Percentiles rank a stretch among this genome's conserved stretches.
phyloP scores from a whole-genome alignment of 306 rosid species.

The Pyrus pyrifolia region DNA sequence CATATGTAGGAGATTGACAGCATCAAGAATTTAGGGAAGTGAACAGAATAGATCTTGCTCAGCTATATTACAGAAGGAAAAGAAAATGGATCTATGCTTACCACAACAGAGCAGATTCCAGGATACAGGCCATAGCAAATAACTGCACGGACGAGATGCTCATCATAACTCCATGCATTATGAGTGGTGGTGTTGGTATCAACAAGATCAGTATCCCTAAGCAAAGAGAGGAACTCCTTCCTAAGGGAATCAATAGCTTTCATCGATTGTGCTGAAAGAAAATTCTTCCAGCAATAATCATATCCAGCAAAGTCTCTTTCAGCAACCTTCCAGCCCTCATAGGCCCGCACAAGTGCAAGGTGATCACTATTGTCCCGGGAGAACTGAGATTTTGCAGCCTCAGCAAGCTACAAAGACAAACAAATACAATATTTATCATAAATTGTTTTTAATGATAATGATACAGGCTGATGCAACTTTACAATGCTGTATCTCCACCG shows the following conservation, averaged over 20 bases:
- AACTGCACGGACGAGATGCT: constrained; percentile 64
- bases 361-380: constrained; percentile 79
- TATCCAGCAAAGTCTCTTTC: constrained; percentile 64
- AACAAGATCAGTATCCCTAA: constrained; percentile 64
- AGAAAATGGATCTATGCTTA: constrained; percentile 21
- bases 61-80: neutral
- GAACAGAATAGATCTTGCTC: neutral
- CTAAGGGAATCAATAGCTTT: constrained; percentile 93
- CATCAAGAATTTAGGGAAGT: neutral
- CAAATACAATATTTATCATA: neutral
- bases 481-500: neutral
- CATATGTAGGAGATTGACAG: neutral
- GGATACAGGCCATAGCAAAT: constrained; percentile 92
- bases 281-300: constrained; percentile 94
- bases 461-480: neutral
- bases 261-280: constrained; percentile 82
- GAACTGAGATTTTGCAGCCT: constrained; percentile 85
- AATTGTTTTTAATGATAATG: neutral
- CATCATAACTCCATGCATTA: constrained; percentile 62
- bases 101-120: constrained; percentile 91
- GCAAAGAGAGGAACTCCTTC: constrained; percentile 64
- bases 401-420: constrained; percentile 66
- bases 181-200: constrained; percentile 52
- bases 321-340: constrained; percentile 83
- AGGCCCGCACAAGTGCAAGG: constrained; percentile 83